Percentiles rank a stretch among this genome's conserved stretches.
Conservation (phyloP, 192 early-diverging fungal species). For the Coemansia pectinata region DNA sequence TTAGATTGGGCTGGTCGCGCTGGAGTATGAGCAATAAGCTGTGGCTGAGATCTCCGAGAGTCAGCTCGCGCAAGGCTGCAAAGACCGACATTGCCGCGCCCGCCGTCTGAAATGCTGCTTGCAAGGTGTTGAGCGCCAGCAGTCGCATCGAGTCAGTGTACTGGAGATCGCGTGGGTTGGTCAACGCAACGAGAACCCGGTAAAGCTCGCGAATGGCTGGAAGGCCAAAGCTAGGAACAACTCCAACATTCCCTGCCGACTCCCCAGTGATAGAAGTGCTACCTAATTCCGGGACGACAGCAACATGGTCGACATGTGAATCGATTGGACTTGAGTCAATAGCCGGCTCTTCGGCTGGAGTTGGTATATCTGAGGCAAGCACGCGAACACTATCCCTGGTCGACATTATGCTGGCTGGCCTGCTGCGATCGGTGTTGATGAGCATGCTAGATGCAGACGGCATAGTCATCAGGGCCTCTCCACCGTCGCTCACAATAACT, state of each 20-base stretch:
- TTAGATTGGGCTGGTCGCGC: conserved; percentile 31
- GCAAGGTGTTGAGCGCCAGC: conserved; percentile 85
- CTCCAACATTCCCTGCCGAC: background rate
- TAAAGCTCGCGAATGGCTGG: conserved; percentile 89
- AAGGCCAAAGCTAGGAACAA: conserved; percentile 57
- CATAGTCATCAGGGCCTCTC: conserved; percentile 21
- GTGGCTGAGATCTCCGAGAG: conserved; percentile 83
- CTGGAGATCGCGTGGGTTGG: conserved; percentile 86
- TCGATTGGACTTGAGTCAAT: background rate
- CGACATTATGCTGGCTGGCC: conserved; percentile 7
- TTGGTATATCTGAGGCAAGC: background rate
- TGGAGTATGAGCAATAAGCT: conserved; percentile 75
- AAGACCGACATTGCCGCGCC: conserved; percentile 72
- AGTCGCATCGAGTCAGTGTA: conserved; percentile 94
- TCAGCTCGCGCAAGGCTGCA: conserved; percentile 64
- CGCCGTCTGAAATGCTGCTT: conserved; percentile 83
- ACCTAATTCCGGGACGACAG: background rate
- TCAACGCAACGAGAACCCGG: conserved; percentile 84
- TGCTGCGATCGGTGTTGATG: conserved; percentile 28
- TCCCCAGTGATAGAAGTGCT: background rate
- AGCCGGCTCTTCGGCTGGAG: background rate
- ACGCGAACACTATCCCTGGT: background rate
- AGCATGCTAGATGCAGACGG: conserved; percentile 39
- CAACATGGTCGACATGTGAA: background rate
- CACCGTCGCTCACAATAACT: background rate